Base-by-base conservation (phyloP, 345 rosid genomes). In the Stellera chamaejasme region DNA sequence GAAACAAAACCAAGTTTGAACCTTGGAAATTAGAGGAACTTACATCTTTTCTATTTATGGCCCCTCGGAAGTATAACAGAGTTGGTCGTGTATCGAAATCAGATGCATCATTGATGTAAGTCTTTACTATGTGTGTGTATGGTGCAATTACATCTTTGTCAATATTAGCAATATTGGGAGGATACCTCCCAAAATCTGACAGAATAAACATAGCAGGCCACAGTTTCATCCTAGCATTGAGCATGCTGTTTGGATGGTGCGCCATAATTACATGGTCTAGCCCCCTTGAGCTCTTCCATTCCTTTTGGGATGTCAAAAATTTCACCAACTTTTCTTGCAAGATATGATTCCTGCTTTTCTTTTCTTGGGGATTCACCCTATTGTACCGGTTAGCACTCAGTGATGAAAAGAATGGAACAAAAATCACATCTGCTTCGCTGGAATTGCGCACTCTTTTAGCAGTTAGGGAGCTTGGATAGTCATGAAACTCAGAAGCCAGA, bases 171-270 rank as follows among this genome's bases (percentile, higher is more conserved):
- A 89, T 65, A 27, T 70, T 81, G 7, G 88, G 79, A 13, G 99
- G 85, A 70, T 93, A 93, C 67, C 99, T 83, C 56, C 99, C 99
- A 15, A 93, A 93, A 65, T 93, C 97, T 10, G 97, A 62, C 10
- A 93, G 81, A 57, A 93, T 72, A 66, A 87, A 85, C 79, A 79
- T 80, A 50, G 96, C 90, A 14, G 87, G 82, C 87, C 79, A 83
- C 28, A 93, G 76, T 72, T 83, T 75, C 75, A 65, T 77, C 72
- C 99, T 82, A 14, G 90, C 96, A 67, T 66, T 64, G 19, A 82
- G 61, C 95, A 93, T 75, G 63, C 99, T 93, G 58, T 90, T 93
- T 0, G 99, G 99, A 70, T 93, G 99, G 69, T 93, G 99, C 45
- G 99, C 96, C 74, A 85, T 49, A 26, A 93, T 58, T 13, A 90